These are phyloP conservation scores for Alternaria sp. DNA, from an alignment of 2,329 filamentous ascomycete genomes.

Conservation along the genomic window DNA sequence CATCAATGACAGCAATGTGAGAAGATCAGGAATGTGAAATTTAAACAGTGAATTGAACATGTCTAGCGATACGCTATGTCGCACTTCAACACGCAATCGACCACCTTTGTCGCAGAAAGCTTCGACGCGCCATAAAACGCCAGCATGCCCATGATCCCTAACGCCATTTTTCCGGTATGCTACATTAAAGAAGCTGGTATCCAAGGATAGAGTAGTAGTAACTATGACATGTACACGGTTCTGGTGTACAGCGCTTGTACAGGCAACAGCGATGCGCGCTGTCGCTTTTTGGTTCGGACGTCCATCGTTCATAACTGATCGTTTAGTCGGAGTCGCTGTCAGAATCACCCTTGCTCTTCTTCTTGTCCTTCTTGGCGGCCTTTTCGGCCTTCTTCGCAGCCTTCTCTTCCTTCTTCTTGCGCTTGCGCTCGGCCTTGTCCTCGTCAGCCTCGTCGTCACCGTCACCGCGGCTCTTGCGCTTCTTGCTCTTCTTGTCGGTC, in stretches of 20 bases:
- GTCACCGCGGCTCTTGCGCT: conserved; percentile 57
- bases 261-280: conserved; percentile 17
- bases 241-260: conserved; percentile 21
- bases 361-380: conserved; percentile 38
- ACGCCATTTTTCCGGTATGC: conserved; percentile 44
- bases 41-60: conserved; percentile 27
- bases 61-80: conserved; percentile 25
- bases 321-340: conserved; percentile 44
- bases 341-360: conserved; percentile 36
- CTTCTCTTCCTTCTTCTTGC: conserved; percentile 78
- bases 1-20: background rate
- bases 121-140: conserved; percentile 41
- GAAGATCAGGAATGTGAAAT: conserved; percentile 21
- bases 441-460: conserved; percentile 55
- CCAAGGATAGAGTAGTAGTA: conserved; percentile 30
- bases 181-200: conserved; percentile 41
- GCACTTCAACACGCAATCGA: conserved; percentile 29
- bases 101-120: conserved; percentile 35
- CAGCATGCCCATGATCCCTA: conserved; percentile 39
- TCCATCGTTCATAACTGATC: conserved; percentile 19
- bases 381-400: conserved; percentile 41
- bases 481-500: conserved; percentile 48
- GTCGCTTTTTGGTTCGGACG: conserved; percentile 20
- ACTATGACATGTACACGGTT: conserved; percentile 29
- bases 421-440: conserved; percentile 56